Percentiles rank a stretch among this genome's conserved stretches.
These are phyloP conservation scores for Globisporangium nodosum DNA, from an alignment of 352 stramenopile species.

Conservation along the genomic window DNA sequence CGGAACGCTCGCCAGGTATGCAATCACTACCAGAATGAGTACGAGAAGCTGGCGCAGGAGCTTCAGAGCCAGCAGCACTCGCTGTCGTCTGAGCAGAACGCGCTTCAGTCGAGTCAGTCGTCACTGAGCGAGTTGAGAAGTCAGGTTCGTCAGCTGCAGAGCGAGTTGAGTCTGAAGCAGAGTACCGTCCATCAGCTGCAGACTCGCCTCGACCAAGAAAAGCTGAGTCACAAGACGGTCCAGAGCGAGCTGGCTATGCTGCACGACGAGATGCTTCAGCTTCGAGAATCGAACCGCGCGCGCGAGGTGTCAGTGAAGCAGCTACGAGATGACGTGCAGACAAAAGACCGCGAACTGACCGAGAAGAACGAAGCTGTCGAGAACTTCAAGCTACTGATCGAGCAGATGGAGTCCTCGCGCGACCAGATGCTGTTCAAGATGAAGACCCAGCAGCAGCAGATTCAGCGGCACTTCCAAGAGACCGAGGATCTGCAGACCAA, in stretches of 20 bases:
- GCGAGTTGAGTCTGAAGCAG: constrained; percentile 50
- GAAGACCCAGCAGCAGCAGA: constrained; percentile 67
- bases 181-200: constrained; percentile 48
- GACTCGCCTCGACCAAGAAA: constrained; percentile 63
- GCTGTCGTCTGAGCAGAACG: constrained; percentile 34
- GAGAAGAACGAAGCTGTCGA: constrained; percentile 62
- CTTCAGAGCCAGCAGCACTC: constrained; percentile 53
- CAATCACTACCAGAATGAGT: constrained; percentile 71
- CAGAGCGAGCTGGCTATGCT: constrained; percentile 52
- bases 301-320: constrained; percentile 54
- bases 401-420: constrained; percentile 80
- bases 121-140: constrained; percentile 52
- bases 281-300: constrained; percentile 43
- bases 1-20: constrained; percentile 50
- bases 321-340: constrained; percentile 47
- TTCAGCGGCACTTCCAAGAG: constrained; percentile 49
- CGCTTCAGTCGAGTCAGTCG: constrained; percentile 47
- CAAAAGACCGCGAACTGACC: constrained; percentile 48
- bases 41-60: constrained; percentile 66
- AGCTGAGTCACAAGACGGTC: constrained; percentile 40
- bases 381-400: constrained; percentile 68
- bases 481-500: constrained; percentile 49
- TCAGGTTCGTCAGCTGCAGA: constrained; percentile 60
- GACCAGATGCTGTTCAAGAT: constrained; percentile 75
- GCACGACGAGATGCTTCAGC: constrained; percentile 55